Evolutionary conservation across 2,329 filamentous ascomycete genomes (phyloP).

Genomic region (Fusarium sp.): DNA sequence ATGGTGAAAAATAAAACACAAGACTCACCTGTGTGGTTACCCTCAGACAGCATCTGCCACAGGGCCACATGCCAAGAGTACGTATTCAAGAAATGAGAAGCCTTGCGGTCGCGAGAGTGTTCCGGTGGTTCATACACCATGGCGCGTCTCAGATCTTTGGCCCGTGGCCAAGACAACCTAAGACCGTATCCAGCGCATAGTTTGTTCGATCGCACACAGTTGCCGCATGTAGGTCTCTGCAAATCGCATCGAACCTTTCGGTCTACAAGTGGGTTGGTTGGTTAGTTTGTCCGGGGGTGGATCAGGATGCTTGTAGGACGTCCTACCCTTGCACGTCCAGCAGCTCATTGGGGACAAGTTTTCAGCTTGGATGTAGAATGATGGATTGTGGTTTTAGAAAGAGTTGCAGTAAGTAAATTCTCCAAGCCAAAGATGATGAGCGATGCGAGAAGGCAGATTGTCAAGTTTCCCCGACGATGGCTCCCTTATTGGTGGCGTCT

Average conservation of each 20-base stretch:
- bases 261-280: background rate
- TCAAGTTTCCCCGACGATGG: too few relatives aligned
- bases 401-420: too few relatives aligned
- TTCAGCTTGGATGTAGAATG: too few relatives aligned
- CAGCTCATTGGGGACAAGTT: constrained; percentile 1
- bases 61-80: constrained; percentile 2
- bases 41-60: background rate
- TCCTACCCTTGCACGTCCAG: constrained; percentile 2
- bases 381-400: too few relatives aligned
- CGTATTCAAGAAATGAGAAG: background rate
- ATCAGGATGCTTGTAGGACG: background rate
- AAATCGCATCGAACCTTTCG: background rate
- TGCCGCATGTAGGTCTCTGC: background rate
- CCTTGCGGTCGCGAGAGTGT: background rate
- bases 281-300: background rate
- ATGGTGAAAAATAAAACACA: too few relatives aligned
- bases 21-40: background rate
- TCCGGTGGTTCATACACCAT: background rate
- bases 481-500: too few relatives aligned
- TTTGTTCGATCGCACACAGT: background rate
- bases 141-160: background rate
- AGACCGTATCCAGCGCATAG: background rate
- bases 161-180: background rate
- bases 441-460: too few relatives aligned
- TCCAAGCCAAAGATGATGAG: too few relatives aligned